Base-by-base conservation (phyloP, 257 asterid genomes). In the Ilex aquifolium region DNA sequence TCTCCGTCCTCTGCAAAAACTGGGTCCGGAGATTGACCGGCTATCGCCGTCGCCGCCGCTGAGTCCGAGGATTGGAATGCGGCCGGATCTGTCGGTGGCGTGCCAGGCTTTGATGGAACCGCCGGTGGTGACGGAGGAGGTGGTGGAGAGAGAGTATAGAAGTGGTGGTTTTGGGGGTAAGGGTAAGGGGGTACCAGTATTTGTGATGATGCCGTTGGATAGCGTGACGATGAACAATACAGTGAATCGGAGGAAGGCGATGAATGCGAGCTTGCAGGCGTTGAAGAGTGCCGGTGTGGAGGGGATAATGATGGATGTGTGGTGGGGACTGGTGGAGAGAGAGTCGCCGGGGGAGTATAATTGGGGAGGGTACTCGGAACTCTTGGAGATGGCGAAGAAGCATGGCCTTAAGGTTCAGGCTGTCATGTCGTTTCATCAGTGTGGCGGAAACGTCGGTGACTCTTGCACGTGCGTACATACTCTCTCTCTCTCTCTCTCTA, bases 361-460 rank as follows among this genome's bases (percentile, higher is more conserved):
- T 60, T 93, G 95, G 94, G 96, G 90, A 27, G 99, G 99, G 13
- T 93, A 93, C 44, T 59, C 65, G 21, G 99, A 93, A 74, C 83
- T 93, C 12, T 57, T 93, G 68, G 97, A 90, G 62, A 87, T 93
- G 97, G 99, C 97, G 13, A 85, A 79, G 78, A 87, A 87, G 63
- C 94, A 85, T 65, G 97, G 97, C 5, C 76, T 92, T 30, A 89
- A 89, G 73, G 99, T 92, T 58, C 99, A 92, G 78, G 99, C 97
- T 2, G 99, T 92, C 14, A 92, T 92, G 99, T 92, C 99, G 31
- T 92, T 92, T 32, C 99, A 92, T 69, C 93, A 89, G 69, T 92
- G 99, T 67, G 99, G 99, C 16, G 99, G 99, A 52, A 92, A 92
- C 61, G 99, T 92, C 55, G 99, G 99, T 7, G 99, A 92, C 56